These are phyloP conservation scores for Seiridium cupressi DNA, from an alignment of 2,329 filamentous ascomycete genomes.

Conservation along the genomic window DNA sequence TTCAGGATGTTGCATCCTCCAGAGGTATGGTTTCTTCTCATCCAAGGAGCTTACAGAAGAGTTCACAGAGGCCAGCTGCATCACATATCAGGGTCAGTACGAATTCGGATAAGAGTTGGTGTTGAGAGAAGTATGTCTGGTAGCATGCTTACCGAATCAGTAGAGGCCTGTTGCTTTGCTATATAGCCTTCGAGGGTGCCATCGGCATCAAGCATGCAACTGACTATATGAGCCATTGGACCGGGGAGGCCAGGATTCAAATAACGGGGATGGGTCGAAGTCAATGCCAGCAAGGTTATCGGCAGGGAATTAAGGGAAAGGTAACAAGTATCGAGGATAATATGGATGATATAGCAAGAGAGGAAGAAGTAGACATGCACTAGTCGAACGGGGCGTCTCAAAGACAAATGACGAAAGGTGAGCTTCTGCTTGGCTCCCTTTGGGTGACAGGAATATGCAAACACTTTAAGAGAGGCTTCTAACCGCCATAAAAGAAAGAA, in stretches of 20 bases:
- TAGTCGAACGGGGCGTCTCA: slow-evolving; percentile 17
- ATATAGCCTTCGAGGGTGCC: slow-evolving; percentile 46
- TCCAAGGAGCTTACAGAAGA: slow-evolving; percentile 29
- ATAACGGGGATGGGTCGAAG: not conserved
- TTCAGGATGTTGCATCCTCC: slow-evolving; percentile 59
- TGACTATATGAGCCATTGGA: slow-evolving; percentile 60
- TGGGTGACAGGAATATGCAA: slow-evolving; percentile 22
- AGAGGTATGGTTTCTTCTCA: slow-evolving; percentile 49
- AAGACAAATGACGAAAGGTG: slow-evolving; percentile 14
- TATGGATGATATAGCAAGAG: slow-evolving; percentile 21
- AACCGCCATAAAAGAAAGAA: slow-evolving; percentile 17
- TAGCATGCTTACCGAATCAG: slow-evolving; percentile 40
- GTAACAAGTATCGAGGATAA: slow-evolving; percentile 25
- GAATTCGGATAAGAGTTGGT: slow-evolving; percentile 15
- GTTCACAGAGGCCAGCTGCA: slow-evolving; percentile 25
- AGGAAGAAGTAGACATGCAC: slow-evolving; percentile 26
- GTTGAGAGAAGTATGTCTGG: slow-evolving; percentile 16
- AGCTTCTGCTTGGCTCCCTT: slow-evolving; percentile 10
- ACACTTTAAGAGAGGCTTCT: slow-evolving; percentile 18
- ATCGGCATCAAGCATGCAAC: slow-evolving; percentile 52
- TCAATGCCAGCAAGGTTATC: slow-evolving; percentile 19
- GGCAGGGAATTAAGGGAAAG: slow-evolving; percentile 26
- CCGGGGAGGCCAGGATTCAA: slow-evolving; percentile 22
- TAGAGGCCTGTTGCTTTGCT: slow-evolving; percentile 44
- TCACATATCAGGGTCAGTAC: slow-evolving; percentile 19